Base-by-base conservation (phyloP, 768 basidiomycete species). In the Suillus paluster region DNA sequence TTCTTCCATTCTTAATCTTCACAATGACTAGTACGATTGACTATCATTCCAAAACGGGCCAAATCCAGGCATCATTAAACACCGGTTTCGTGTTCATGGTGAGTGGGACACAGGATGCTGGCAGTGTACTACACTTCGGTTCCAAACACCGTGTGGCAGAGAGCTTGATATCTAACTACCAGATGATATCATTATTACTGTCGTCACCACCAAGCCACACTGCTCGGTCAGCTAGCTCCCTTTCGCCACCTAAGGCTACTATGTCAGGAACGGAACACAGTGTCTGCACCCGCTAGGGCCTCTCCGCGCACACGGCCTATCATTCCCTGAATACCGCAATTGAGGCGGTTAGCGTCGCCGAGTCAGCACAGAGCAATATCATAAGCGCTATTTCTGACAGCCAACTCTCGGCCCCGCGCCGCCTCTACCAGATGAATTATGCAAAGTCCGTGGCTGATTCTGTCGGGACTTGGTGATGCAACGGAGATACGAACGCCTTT, bases 81-180 rank as follows among this genome's bases (percentile, higher is more conserved):
- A 55, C 54, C 9, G 54, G 54, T 55, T 39, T 39, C 25, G 54
- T 39, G 54, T 17, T 55, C 39, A 25, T 55, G 23, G 23, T 25
- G 38, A 39, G 23, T 5, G 38, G 5, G 25, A 39, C 54, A 55
- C 54, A 55, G 38, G 38, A 55, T 55, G 10, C 36, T 38, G 53
- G 53, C 53, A 38, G 53, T 55, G 54, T 55, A 36, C 5, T 4
- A 11, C 11, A 55, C 19, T 11, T 55, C 36, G 5, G 11, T 38
- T 8, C 38, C 23, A 17, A 55, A 23, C 1, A 25, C 25, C 5
- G 23, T 12, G 23, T 5, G 34, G 14, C 27, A 1, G 21, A 15
- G n/a, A 3, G 10, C 34, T 12, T 19, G 7, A 33, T 21, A 17
- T 21, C 19, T 25, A 4, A 12, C 17, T 27, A 25, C 33, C 33